These are phyloP conservation scores for Curvularia hawaiiensis DNA, from an alignment of 2,329 filamentous ascomycete species.

Conservation along the genomic window DNA sequence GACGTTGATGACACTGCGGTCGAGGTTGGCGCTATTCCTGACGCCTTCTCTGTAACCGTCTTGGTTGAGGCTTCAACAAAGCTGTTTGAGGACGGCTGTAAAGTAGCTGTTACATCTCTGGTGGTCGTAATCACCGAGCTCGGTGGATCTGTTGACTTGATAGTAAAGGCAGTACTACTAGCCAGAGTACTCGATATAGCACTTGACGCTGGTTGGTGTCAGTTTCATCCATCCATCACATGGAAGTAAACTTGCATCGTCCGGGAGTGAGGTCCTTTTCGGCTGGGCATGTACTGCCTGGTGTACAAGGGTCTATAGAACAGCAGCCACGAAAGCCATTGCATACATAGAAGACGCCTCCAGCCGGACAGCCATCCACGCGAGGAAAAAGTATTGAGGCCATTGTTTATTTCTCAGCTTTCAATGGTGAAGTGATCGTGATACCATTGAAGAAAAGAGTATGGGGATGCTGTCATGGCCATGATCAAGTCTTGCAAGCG, in stretches of 20 bases:
- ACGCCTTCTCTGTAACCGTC: conserved; percentile 8
- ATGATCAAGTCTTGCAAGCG: conserved; percentile 2
- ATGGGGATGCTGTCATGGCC: neutral
- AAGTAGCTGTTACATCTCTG: neutral
- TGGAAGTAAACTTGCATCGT: conserved; percentile 20
- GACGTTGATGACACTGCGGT: neutral
- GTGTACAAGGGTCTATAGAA: conserved; percentile 30
- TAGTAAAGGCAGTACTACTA: too few relatives aligned
- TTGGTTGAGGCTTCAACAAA: neutral
- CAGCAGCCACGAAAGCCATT: conserved; percentile 33
- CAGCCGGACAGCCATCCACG: conserved; percentile 20
- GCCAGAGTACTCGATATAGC: neutral
- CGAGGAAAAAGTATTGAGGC: conserved; percentile 8
- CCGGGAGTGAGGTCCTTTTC: conserved; percentile 26
- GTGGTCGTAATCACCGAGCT: neutral
- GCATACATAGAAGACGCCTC: conserved; percentile 32
- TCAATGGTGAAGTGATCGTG: neutral
- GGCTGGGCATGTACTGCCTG: conserved; percentile 25
- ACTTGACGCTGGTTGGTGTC: conserved; percentile 1
- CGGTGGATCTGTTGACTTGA: neutral
- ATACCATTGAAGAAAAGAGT: neutral
- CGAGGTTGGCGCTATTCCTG: conserved; percentile 3
- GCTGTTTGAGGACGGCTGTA: neutral
- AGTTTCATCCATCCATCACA: neutral
- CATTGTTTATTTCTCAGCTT: conserved; percentile 18